Evolutionary conservation across 129 eudicot genomes (phyloP), one percentile per base, ranked within the genome.

Genomic region (Flaveria linearis): DNA sequence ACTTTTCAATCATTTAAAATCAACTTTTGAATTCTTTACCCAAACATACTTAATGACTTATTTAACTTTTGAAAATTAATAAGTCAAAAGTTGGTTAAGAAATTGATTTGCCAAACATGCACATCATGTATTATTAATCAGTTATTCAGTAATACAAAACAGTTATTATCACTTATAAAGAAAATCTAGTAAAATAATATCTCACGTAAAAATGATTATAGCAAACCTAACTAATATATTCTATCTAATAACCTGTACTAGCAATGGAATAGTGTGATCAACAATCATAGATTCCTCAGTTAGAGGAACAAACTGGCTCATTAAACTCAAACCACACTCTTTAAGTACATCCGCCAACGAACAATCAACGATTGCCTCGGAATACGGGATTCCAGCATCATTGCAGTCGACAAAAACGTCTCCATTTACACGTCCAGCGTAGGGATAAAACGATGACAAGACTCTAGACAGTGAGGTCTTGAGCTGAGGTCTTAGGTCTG

Each of bases 191-290:
- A 9, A 45, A 9, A 9, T 45, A 9, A 9, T 9, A 45, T 45
- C 50, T 45, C 3, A 0, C 0, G 12, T 43, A 10, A 45, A 9
- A 2, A 45, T 12, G 13, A 4, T 52, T 52, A 52, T 1, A 52
- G n/a, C 6, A 52, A 52, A 16, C 4, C 0, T 52, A 52, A 52
- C 58, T n/a, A 16, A 52, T n/a, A 52, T 16, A 15, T 15, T 1
- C 20, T 51, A 5, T 51, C 57, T 14, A 4, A 51, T 15, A 15
- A 51, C 58, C 15, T 83, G 86, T 13, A 83, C 68, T 3, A 79
- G 55, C 36, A 83, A 68, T 8, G 84, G 84, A 33, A 81, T 68
- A 20, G 84, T 81, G 45, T 61, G 82, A 64, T 78, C 82, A 10
- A 53, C 64, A 47, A 46, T 61, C 43, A 25, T 52, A 3, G 77